A percentile compares a stretch with the other conserved stretches of the same genome.
Conservation (phyloP, 202 grass and related monocot species). For the Brachypodium distachyon region DNA sequence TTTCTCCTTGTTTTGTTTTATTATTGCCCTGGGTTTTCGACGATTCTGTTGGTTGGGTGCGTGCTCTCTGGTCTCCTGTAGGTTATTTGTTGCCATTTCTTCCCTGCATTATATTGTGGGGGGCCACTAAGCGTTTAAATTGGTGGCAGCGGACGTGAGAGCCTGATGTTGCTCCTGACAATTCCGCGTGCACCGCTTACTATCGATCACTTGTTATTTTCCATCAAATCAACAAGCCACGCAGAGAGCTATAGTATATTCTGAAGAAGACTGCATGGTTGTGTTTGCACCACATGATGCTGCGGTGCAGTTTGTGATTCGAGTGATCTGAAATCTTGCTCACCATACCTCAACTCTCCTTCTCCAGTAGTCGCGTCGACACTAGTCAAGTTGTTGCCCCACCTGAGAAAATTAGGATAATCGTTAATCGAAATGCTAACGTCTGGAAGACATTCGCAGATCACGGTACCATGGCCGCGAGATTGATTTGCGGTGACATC, state of each 20-base stretch:
- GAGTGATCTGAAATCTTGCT: background rate
- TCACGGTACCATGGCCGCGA: background rate
- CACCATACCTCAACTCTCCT: background rate
- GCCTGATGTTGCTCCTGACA: background rate
- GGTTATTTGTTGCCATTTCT: background rate
- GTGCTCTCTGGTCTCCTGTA: background rate
- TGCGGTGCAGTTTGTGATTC: background rate
- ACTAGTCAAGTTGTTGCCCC: background rate
- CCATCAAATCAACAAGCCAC: background rate
- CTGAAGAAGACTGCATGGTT: background rate
- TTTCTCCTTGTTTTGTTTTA: background rate
- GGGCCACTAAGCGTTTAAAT: too few species aligned
- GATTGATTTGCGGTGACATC: background rate
- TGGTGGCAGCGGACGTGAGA: background rate
- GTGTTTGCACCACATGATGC: background rate
- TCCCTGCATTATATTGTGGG: background rate
- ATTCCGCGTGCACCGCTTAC: background rate
- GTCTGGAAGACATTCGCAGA: background rate
- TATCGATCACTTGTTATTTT: background rate
- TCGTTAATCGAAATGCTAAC: background rate
- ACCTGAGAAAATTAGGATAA: background rate
- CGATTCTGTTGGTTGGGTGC: background rate
- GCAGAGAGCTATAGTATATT: background rate
- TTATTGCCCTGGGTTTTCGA: background rate
- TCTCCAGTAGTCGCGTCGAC: background rate